Conservation (phyloP, 345 rosid genomes). For the Eucalyptus erythrocorys region DNA sequence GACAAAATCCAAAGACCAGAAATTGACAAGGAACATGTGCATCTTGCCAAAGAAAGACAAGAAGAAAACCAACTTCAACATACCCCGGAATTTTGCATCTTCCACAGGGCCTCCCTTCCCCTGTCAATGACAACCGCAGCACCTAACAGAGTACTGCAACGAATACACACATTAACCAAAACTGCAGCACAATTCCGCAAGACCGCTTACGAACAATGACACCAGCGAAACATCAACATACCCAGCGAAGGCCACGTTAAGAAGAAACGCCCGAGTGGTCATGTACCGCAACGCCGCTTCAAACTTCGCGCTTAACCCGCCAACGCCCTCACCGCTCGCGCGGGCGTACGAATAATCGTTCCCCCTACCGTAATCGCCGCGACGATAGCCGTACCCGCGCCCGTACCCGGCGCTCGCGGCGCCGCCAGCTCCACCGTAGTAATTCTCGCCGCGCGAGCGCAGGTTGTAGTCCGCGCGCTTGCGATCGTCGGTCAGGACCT, state of each 20-base stretch:
- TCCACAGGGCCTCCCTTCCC: conserved; percentile 48
- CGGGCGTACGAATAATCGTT: conserved; percentile 5
- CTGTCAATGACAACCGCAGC: conserved; percentile 22
- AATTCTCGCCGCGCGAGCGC: conserved; percentile 4
- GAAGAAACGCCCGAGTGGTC: conserved; percentile 61
- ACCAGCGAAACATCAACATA: neutral
- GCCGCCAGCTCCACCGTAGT: conserved; percentile 2
- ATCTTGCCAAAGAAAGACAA: neutral
- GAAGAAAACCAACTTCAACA: neutral
- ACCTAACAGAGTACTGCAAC: conserved; percentile 35
- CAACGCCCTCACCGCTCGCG: neutral
- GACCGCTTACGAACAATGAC: neutral
- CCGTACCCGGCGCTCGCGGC: conserved; percentile 7
- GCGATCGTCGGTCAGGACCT: conserved; percentile 44
- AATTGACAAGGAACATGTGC: neutral
- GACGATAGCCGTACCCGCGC: conserved; percentile 6
- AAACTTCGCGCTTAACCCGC: conserved; percentile 5
- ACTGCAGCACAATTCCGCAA: neutral
- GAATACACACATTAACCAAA: neutral
- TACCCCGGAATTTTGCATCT: conserved; percentile 57
- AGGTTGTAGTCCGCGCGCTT: conserved; percentile 63
- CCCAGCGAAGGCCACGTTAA: conserved; percentile 62
- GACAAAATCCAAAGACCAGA: neutral
- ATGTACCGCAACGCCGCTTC: conserved; percentile 38
- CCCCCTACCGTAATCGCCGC: neutral